Percentiles rank a stretch among this genome's conserved stretches.
These are phyloP conservation scores for Coriolopsis trogii DNA, from an alignment of 1,284 basidiomycete genomes.

Conservation along the genomic window DNA sequence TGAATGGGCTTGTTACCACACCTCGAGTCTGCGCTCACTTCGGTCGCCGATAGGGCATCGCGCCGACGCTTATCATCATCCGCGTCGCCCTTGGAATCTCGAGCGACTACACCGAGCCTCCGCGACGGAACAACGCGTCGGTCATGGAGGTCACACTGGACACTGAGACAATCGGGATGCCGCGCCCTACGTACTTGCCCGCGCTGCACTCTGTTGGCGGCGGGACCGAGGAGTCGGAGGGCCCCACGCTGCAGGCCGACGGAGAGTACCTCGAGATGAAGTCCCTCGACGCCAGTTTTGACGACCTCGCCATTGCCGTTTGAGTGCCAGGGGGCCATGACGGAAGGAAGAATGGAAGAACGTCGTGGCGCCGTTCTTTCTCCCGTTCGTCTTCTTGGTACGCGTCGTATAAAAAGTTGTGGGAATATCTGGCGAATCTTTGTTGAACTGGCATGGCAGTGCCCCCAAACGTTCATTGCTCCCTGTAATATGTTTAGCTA, in stretches of 20 bases:
- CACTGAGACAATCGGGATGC: neutral
- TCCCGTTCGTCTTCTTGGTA: no score
- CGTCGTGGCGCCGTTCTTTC: no score
- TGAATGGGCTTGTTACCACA: no score
- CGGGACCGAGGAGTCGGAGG: conserved; percentile 1
- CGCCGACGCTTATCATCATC: conserved; percentile 23
- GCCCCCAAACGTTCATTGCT: no score
- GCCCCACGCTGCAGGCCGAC: neutral
- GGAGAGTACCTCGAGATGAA: conserved; percentile 6
- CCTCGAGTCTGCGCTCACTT: neutral
- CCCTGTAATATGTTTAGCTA: no score
- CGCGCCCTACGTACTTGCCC: conserved; percentile 4
- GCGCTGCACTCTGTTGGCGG: neutral
- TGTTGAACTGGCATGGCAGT: no score
- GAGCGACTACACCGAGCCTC: neutral
- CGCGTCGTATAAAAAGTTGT: no score
- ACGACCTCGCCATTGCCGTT: conserved; percentile 3
- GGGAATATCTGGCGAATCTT: no score
- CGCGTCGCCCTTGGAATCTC: conserved; percentile 21
- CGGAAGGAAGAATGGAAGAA: neutral
- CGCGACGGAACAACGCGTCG: neutral
- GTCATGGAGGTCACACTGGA: neutral
- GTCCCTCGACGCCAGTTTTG: conserved; percentile 1
- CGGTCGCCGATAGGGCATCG: conserved; percentile 15
- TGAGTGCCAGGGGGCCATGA: neutral